Evolutionary conservation across 495 filamentous ascomycete genomes (phyloP).

Genomic region (Podospora pseudopauciseta): DNA sequence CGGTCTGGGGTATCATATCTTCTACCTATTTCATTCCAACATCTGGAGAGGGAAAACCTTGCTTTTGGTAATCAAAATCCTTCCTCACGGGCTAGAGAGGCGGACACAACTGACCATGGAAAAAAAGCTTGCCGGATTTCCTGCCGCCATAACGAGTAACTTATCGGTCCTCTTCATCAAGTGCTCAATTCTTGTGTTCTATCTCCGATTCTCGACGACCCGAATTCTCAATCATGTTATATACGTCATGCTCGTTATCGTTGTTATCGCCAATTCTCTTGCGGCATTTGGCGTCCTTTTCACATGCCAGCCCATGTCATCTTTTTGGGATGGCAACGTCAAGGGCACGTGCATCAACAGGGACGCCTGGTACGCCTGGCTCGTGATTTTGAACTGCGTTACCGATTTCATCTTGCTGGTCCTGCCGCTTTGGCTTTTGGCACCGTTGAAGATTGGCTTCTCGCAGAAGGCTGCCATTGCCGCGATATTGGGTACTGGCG

Average conservation of each 20-base stretch:
- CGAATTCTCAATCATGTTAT: slow-evolving; percentile 17
- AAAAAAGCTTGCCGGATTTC: slow-evolving; percentile 13
- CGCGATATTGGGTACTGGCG: slow-evolving; percentile 23
- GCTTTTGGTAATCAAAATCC: background rate
- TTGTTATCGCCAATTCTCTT: slow-evolving; percentile 11
- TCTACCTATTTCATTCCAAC: background rate
- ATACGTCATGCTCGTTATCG: slow-evolving; percentile 18
- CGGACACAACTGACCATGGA: background rate
- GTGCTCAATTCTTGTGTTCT: slow-evolving; percentile 22
- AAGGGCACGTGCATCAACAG: slow-evolving; percentile 12
- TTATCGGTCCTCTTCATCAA: slow-evolving; percentile 24
- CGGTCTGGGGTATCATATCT: background rate
- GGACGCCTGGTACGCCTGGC: slow-evolving; percentile 12
- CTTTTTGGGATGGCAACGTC: slow-evolving; percentile 12
- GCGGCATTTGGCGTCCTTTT: slow-evolving; percentile 22
- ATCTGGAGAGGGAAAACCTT: background rate
- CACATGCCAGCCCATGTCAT: slow-evolving; percentile 18
- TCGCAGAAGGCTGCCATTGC: slow-evolving; percentile 21
- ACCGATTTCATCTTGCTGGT: slow-evolving; percentile 19
- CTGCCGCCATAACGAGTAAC: slow-evolving; percentile 15
- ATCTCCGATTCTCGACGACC: slow-evolving; percentile 25
- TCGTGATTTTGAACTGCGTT: slow-evolving; percentile 18
- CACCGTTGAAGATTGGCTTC: slow-evolving; percentile 11
- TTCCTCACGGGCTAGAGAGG: background rate
- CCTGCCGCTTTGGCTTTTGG: slow-evolving; percentile 19